Evolutionary conservation across 2,329 filamentous ascomycete species (phyloP), one percentile per base, ranked within the genome.

Genomic region (Venturia carpophila): DNA sequence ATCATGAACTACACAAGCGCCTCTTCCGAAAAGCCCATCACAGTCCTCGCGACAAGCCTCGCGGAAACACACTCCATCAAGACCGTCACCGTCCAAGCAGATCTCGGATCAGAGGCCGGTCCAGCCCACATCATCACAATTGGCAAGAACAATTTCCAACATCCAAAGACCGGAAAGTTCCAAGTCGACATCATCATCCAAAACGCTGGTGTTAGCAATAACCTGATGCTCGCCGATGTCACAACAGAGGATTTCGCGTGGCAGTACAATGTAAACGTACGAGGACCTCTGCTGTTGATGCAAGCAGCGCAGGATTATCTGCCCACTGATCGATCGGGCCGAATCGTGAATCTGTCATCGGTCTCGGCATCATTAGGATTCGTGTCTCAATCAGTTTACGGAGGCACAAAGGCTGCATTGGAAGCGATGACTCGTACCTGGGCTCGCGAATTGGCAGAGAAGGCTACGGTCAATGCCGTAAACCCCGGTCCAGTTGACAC

Each of bases 171-270:
- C 67, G 75, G 76, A 66, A 78, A 79, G 65, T 84, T 91, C 73
- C 84, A 87, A 71, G 82, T 96, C 71, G 90, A 95, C 76, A 90
- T 96, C 67, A 79, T 96, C 64, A 79, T 96, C 79, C 95, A 96
- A 82, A 96, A 95, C 75, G 91, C 92, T 39, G 92, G 90, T 34
- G 78, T 84, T 2, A 76, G 80, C 13, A 75, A 83, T 47, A 93
- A 94, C 76, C 83, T 87, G 69, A 74, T 78, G 34, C 77, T 89
- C 30, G 82, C 84, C 62, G 83, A 89, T 37, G 83, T 91, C 68
- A 83, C 82, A 4, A 72, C 80, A 6, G 80, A 81, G 15, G 83
- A 92, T 71, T 95, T 92, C 77, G 81, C 86, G 55, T 79, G 82
- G 69, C 86, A 88, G 65, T 95, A 91, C 78, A 83, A 84, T 65